Base-by-base conservation (phyloP, 192 early-diverging fungal species). In the Rhizoclosmatium sp. region DNA sequence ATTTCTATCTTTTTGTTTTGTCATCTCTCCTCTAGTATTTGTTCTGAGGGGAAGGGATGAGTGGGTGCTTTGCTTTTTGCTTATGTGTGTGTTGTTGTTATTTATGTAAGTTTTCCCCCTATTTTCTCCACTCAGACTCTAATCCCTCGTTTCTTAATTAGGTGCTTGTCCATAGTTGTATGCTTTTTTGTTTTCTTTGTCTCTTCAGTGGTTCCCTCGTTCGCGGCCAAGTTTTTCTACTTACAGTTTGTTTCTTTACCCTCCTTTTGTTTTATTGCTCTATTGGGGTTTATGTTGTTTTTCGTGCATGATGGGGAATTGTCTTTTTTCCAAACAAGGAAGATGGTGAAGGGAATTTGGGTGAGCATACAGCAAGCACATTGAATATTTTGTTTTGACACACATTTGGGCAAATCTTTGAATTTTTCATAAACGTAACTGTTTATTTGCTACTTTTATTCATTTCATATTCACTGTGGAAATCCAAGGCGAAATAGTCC, bases 181-280 rank as follows among this genome's bases (percentile, higher is more conserved):
- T 31, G 31, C 31, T 31, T 31, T 31, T 31, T 31, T 31, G 31
- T 31, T 31, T 31, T 31, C 31, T 31, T 31, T 31, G 31, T 31
- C 31, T 31, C 31, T 31, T 31, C 31, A 16, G 45, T 69, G 40
- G 42, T 69, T 41, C 42, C 46, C 46, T 47, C 16, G 39, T 47
- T 69, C 46, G 67, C 67, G 45, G 67, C 67, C 67, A 69, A 69
- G 7, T 69, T 44, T 69, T 69, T 42, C 46, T 46, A 19, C 46
- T 65, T 65, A 31, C 31, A 31, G 31, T 31, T 31, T 31, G 31
- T 31, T 31, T 31, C 31, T 31, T 31, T 31, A 31, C 31, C 31
- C 31, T 31, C 31, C 31, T 16, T 65, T 19, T 40, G 21, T 65
- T 65, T 65, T 39, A 58, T n/a, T n/a, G 10, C 31, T 31, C 31